Evolutionary conservation across 345 rosid genomes (phyloP), one percentile per base, ranked within the genome.

Genomic region (Eutrema heterophyllum): DNA sequence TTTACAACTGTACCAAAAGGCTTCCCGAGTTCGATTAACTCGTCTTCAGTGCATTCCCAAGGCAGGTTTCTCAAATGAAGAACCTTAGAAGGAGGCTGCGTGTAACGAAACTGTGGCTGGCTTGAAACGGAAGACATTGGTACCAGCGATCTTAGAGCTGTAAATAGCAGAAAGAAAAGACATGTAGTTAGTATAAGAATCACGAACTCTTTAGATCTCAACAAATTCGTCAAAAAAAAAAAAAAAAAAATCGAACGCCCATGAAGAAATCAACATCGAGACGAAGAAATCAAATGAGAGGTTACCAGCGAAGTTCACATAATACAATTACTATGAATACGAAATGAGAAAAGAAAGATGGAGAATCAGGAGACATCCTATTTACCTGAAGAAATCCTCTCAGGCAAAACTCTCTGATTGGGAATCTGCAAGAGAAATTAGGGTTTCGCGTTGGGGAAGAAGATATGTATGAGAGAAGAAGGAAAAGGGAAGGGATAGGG

Each of bases 11-110:
- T 81, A 29, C 99, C 99, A 81, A 96, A 96, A 2, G 97, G 99
- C 83, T 92, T 96, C 70, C 99, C 99, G 33, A 96, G 91, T 74
- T 96, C 97, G 64, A 96, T 76, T 60, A 96, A 71, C 60, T 92
- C 99, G 48, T 92, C 98, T 75, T 96, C 99, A 9, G 96, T 85
- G 80, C 99, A 96, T 72, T 92, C 99, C 99, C 99, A 96, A 0
- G 99, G 99, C 84, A 96, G 80, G 82, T 96, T 96, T 78, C 99
- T 86, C 83, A 96, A 68, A 82, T 96, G 99, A 58, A 96, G 89
- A 80, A 96, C 98, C 90, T 96, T 96, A 1, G 99, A 92, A 1
- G 99, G 99, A 2, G 99, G 97, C 43, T 96, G 99, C 27, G 99
- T 89, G 81, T 92, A 95, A 14, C 98, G 96, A 61, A 96, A 96